Evolutionary conservation across 1,284 basidiomycete species (phyloP), one percentile per base, ranked within the genome.

Genomic region (Ustilago trichophora): DNA sequence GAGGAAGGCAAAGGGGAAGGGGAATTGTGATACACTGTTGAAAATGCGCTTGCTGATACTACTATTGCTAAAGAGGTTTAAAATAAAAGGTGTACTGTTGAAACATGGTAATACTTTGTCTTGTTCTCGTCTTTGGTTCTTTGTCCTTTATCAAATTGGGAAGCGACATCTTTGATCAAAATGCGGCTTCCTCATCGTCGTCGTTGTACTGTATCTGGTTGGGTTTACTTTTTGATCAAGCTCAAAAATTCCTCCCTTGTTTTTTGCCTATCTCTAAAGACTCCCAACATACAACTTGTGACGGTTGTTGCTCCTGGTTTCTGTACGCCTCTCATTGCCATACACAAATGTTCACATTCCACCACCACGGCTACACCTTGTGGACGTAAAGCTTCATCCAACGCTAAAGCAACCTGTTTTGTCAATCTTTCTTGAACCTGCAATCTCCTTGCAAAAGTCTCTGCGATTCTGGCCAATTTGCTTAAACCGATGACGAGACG

Each of bases 261-360:
- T 85, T 98, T 98, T 83, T 96, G 93, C 73, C 93, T 91, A 12
- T 91, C 90, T 51, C 96, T 87, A 87, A 99, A 99, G 77, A 92
- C 96, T 10, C 96, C 96, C 50, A 98, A 85, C 96, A 99, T 99
- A 73, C 94, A 97, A n/a, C 91, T 94, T 1, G 96, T 98, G 27
- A 96, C 91, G 0, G 96, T 98, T 18, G 90, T 88, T 7, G 95
- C 87, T 22, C 96, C 95, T 3, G 95, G 95, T 83, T 99, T 99
- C 83, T 99, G 96, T 1, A 99, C 96, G 34, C 96, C 96, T 57
- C 96, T 89, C 94, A 98, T 98, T 1, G 94, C 93, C 96, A 99
- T 99, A 82, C 96, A 99, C 84, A 98, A 87, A 84, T 99, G 96
- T 33, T 93, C 95, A 78, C 57, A 68, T 44, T 75, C 72, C 29